Conservation (phyloP, 371 early-diverging fungal genomes). For the Mucor velutinosus region DNA sequence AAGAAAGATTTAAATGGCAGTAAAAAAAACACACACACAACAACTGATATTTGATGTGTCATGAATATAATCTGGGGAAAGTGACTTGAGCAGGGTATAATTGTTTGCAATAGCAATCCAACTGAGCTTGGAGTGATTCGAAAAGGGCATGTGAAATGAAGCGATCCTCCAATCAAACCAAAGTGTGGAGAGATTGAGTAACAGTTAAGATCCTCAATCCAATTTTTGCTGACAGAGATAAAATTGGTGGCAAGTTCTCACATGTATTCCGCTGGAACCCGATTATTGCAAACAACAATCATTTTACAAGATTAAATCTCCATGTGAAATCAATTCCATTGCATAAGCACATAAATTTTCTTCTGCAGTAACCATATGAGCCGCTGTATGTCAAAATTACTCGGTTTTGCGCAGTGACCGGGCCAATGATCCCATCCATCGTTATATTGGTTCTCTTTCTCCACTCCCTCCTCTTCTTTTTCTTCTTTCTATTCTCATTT, state of each 20-base stretch:
- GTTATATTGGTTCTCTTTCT: constrained; percentile 1
- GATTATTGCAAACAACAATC: background rate
- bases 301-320: constrained; percentile 7
- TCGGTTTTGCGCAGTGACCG: constrained; percentile 13
- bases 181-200: constrained; percentile 20
- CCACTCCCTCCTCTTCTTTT: background rate
- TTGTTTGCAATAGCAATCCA: background rate
- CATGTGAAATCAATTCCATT: constrained; percentile 26
- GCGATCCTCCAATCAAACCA: constrained; percentile 17
- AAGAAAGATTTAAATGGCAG: constrained; percentile 13
- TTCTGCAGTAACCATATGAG: background rate
- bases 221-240: constrained; percentile 19
- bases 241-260: constrained; percentile 7
- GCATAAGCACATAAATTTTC: constrained; percentile 26
- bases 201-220: background rate
- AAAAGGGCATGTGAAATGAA: constrained; percentile 24
- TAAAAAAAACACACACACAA: background rate
- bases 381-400: background rate
- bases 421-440: background rate
- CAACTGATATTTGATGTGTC: constrained; percentile 22
- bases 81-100: constrained; percentile 9
- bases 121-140: background rate
- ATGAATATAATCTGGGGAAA: constrained; percentile 22
- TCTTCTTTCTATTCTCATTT: constrained; percentile 17
- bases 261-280: constrained; percentile 25